A percentile compares a stretch with the other conserved stretches of the same genome.
Conservation (phyloP, 768 basidiomycete genomes). For the Leccinum boreale region DNA sequence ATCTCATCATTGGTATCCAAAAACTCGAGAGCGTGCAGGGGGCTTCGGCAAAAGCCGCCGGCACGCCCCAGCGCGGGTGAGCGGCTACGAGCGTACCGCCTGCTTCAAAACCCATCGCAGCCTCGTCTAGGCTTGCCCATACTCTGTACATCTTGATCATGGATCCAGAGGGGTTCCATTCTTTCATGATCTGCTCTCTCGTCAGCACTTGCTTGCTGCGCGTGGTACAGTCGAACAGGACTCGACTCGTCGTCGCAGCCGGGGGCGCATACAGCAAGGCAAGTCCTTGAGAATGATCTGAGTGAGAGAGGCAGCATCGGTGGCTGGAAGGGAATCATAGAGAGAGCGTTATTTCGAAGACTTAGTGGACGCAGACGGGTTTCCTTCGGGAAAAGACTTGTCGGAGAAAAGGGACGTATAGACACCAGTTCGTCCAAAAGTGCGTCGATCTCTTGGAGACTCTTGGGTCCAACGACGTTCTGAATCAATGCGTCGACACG, state of each 20-base stretch:
- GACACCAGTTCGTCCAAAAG: conserved; percentile 76
- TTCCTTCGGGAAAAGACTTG: conserved; percentile 37
- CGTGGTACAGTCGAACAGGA: conserved; percentile 54
- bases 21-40: conserved; percentile 50
- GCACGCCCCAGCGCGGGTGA: conserved; percentile 51
- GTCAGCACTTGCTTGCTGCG: conserved; percentile 54
- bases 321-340: conserved; percentile 57
- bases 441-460: conserved; percentile 50
- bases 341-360: conserved; percentile 48
- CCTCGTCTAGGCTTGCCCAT: conserved; percentile 57
- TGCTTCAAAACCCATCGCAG: conserved; percentile 44
- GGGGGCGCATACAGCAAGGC: conserved; percentile 68
- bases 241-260: conserved; percentile 40
- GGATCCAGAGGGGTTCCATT: conserved; percentile 61
- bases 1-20: conserved; percentile 33
- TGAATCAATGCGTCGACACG: conserved; percentile 12
- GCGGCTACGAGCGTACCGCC: conserved; percentile 20
- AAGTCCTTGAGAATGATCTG: conserved; percentile 91
- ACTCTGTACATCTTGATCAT: conserved; percentile 54
- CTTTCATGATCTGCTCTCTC: conserved; percentile 60
- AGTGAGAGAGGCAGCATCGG: conserved; percentile 65
- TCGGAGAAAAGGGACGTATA: conserved; percentile 56
- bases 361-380: conserved; percentile 26
- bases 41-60: conserved; percentile 59
- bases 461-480: conserved; percentile 30